Base-by-base conservation (phyloP, 1,284 basidiomycete genomes). In the Ustilago vetiveriae region DNA sequence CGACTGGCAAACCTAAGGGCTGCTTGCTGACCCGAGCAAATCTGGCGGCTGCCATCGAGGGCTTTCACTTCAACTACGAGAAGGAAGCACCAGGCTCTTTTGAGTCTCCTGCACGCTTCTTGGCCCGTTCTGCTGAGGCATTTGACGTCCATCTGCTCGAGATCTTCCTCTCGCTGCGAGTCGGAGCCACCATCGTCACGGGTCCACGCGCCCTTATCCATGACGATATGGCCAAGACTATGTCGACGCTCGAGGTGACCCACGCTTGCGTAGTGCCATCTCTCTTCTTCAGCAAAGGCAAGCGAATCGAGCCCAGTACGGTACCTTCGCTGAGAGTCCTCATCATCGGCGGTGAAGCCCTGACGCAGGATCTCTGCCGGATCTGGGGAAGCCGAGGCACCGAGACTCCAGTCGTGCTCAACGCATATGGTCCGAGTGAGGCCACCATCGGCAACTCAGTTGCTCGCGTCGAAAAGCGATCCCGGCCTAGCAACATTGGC, bases 91-190 rank as follows among this genome's bases (percentile, higher is more conserved):
- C 76, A 0, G 64, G 64, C 19, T 65, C 73, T 2, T 59, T 75
- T 41, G 30, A 45, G 14, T 19, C 38, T 22, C 39, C 41, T 16
- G 68, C 70, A 4, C 74, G 78, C 22, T 78, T 76, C 53, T 58
- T 81, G n/a, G 79, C 79, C 4, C 70, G 79, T 8, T 78, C 76
- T 6, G 72, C 78, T 2, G 79, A 81, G 40, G 76, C 79, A 0
- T 81, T 81, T 43, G 82, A 82, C 46, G 79, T 81, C 4, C 79
- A 81, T 33, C 62, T 83, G 21, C 58, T 80, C 24, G 82, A 83
- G 63, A 64, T 75, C 29, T 76, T 82, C 48, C 67, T 79, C 13
- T 71, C 82, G 16, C 46, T 82, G 19, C 62, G 71, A 1, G 54
- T 67, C 10, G 82, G 82, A 8, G 76, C 74, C 9, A 76, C 79